Base-by-base conservation (phyloP, 2,329 filamentous ascomycete genomes). In the Fusarium haematococcum region DNA sequence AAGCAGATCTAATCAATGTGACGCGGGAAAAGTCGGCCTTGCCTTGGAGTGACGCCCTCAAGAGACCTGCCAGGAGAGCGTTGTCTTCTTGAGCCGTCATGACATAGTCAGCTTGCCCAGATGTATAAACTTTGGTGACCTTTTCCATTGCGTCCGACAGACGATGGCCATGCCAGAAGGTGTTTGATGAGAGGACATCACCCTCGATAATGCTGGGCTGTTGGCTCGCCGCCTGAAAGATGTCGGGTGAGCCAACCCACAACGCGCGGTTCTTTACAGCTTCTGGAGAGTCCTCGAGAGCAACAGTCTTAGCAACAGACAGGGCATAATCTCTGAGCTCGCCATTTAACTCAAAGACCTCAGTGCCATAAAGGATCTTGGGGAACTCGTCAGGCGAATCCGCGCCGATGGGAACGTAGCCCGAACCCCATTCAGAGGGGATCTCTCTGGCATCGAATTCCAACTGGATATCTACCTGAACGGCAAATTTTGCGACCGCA, bases 71-170 rank as follows among this genome's bases (percentile, higher is more conserved):
- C 3, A 76, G 43, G 0, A 76, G 54, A 5, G 74, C 74, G 4
- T 70, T 76, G 14, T 76, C 74, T n/a, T 76, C 74, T 43, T 75
- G 71, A 0, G 74, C 74, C n/a, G 74, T 76, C 74, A 76, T 76
- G 2, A 67, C 68, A 10, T 76, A 76, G 2, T 71, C 56, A 4
- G 25, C 71, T 7, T 76, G 62, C 1, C 67, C 63, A 14, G 74
- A 54, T 1, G 72, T 73, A 6, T 76, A 76, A 0, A 76, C 68
- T 25, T 37, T 66, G 1, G 74, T 35, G 1, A 76, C 72, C 16
- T 43, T 68, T 16, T 76, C 74, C 67, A 76, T 76, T 0, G 74
- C 74, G 8, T 76, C 74, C 0, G 74, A 76, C 1, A 76, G 56
- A 0, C 70, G 41, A 18, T 76, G 63, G 0, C 74, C 74, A 16